Evolutionary conservation across 352 stramenopile species (phyloP).

Genomic region (Phytophthora aleatoria): DNA sequence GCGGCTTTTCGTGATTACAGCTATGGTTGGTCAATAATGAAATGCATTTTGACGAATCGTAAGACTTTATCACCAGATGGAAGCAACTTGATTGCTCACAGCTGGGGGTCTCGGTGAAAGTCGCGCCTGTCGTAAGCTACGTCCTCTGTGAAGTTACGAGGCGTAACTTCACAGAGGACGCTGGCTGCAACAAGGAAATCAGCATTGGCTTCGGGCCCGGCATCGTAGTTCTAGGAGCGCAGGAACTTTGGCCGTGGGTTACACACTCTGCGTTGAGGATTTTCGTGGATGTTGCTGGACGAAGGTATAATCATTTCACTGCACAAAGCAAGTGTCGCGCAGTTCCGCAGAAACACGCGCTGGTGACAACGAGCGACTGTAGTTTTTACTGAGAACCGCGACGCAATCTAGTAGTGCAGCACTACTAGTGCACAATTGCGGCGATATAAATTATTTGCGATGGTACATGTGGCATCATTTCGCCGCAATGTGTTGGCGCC

Average conservation of each 20-base stretch:
- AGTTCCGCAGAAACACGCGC: slow-evolving; percentile 25
- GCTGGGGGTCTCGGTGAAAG: not conserved
- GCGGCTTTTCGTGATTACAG: slow-evolving; percentile 13
- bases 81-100: slow-evolving; percentile 4
- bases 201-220: not conserved
- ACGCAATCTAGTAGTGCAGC: no score
- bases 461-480: not conserved
- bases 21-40: slow-evolving; percentile 16
- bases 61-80: not conserved
- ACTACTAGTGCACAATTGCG: no score
- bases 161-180: no score
- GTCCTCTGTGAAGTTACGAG: no score
- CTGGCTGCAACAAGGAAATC: slow-evolving; percentile 1
- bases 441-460: not conserved
- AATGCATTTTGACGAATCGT: slow-evolving; percentile 17
- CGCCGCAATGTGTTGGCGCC: not conserved
- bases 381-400: not conserved
- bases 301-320: slow-evolving; percentile 3
- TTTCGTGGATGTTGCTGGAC: slow-evolving; percentile 19
- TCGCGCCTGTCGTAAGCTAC: no score
- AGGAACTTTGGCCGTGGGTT: slow-evolving; percentile 1
- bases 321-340: slow-evolving; percentile 1
- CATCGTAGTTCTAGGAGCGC: not conserved
- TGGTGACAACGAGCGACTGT: slow-evolving; percentile 7
- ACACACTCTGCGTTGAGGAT: not conserved